A percentile compares a stretch with the other conserved stretches of the same genome.
These are phyloP conservation scores for Fusarium mexicanum DNA, from an alignment of 2,329 filamentous ascomycete genomes.

Conservation along the genomic window DNA sequence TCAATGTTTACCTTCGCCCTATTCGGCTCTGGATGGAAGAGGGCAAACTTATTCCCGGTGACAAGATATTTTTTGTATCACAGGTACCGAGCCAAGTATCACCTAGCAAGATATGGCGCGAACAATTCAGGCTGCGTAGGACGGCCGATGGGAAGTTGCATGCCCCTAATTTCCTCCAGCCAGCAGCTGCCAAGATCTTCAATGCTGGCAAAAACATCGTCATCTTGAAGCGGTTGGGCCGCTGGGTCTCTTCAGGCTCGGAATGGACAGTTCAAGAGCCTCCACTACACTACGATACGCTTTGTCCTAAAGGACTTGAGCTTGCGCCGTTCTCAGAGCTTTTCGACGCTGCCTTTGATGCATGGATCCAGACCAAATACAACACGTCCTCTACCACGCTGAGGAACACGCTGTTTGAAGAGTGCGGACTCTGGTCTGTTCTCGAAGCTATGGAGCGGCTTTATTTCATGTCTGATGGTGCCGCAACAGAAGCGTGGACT, in stretches of 20 bases:
- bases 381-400: conserved; percentile 74
- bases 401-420: conserved; percentile 71
- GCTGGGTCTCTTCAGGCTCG: conserved; percentile 53
- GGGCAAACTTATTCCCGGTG: conserved; percentile 72
- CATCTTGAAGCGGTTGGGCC: conserved; percentile 78
- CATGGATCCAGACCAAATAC: conserved; percentile 82
- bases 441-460: conserved; percentile 75
- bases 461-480: conserved; percentile 81
- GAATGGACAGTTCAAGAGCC: conserved; percentile 50
- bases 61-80: conserved; percentile 80
- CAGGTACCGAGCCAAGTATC: conserved; percentile 66
- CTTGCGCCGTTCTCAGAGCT: conserved; percentile 78
- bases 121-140: conserved; percentile 74
- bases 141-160: conserved; percentile 69
- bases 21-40: conserved; percentile 86
- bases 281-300: conserved; percentile 64
- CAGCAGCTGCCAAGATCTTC: conserved; percentile 77
- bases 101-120: conserved; percentile 76
- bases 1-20: conserved; percentile 82
- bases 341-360: conserved; percentile 75
- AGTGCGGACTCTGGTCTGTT: conserved; percentile 72
- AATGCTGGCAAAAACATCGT: conserved; percentile 89
- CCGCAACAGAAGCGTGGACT: conserved; percentile 71
- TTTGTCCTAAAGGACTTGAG: conserved; percentile 59
- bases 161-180: conserved; percentile 78